Evolutionary conservation across 2,329 filamentous ascomycete species (phyloP), one percentile per base, ranked within the genome.

Genomic region (Rhexocercosporidium sp.): DNA sequence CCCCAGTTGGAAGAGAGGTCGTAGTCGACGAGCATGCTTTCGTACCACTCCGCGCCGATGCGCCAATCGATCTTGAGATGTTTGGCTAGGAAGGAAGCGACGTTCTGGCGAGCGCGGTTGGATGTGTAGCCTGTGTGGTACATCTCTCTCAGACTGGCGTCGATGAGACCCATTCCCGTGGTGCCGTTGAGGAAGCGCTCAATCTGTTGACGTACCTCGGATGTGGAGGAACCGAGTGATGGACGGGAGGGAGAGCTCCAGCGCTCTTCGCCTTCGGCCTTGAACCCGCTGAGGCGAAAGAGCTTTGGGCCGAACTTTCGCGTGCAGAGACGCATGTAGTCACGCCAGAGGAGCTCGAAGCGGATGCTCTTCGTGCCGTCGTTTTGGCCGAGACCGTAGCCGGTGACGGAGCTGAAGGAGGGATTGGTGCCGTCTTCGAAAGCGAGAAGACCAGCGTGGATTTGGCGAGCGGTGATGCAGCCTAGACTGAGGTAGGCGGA

Each of bases 21-120:
- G 75, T 94, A 93, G 76, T 96, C 92, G 34, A 90, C 82, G 3
- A 94, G 82, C 75, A 91, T 81, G 75, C 85, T 87, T 76, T 95
- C 92, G 75, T 94, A 95, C 90, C 91, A 95, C 76, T 94, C 92
- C 0, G 92, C 92, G 0, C 92, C 92, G 16, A 92, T 84, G 0
- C 91, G 86, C 92, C 92, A 96, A 77, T 95, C 92, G 25, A 95
- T 88, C 1, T 84, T 84, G 3, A 94, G 81, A 68, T 93, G 90
- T 71, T 92, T 93, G 0, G 90, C 79, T 1, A 94, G 80, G 75
- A 92, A 95, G 18, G 84, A 90, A 0, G 91, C 92, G 0, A 93
- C 90, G 64, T 94, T 94, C 77, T 94, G 91, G 2, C 92, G 82
- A 0, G 91, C 89, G 16, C 92, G 85, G 75, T 94, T 94, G 1